phyloP scores from a whole-genome alignment of 805 yeast genomes.

The Saccharomycopsis synnaedendra region DNA sequence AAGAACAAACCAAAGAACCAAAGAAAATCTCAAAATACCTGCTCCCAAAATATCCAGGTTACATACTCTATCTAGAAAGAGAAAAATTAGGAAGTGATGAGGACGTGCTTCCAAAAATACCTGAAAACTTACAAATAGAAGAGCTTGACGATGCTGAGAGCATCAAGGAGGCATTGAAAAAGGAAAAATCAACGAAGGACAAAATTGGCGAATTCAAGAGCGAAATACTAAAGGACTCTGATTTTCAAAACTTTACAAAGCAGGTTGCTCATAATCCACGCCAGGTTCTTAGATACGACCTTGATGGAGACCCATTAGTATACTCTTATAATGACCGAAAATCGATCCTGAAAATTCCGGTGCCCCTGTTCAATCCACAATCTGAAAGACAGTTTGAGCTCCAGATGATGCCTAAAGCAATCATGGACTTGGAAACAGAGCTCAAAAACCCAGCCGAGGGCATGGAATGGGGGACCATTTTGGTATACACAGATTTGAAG shows the following conservation, averaged over 20 bases:
- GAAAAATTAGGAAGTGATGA: conserved; percentile 45
- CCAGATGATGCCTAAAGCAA: conserved; percentile 91
- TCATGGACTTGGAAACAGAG: conserved; percentile 62
- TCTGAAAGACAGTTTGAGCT: conserved; percentile 56
- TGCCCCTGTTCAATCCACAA: conserved; percentile 46
- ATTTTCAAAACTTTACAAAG: conserved; percentile 69
- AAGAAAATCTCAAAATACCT: conserved; percentile 18
- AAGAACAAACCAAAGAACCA: conserved; percentile 20
- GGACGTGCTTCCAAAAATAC: conserved; percentile 35
- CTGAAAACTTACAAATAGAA: conserved; percentile 45
- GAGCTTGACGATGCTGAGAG: conserved; percentile 29
- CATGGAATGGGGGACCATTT: conserved; percentile 96
- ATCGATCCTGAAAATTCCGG: conserved; percentile 42
- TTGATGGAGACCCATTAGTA: conserved; percentile 67
- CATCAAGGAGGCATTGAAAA: conserved; percentile 10
- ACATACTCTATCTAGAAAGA: conserved; percentile 56
- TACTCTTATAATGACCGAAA: conserved; percentile 48
- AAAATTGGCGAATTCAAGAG: conserved; percentile 33
- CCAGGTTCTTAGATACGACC: conserved; percentile 79
- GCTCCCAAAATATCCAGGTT: conserved; percentile 51
- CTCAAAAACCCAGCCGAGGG: conserved; percentile 41
- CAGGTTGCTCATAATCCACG: conserved; percentile 70
- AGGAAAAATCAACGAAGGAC: conserved; percentile 2
- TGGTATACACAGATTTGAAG: conserved; percentile 65
- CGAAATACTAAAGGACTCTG: conserved; percentile 56